Conservation (phyloP, 2,329 filamentous ascomycete genomes). For the Aulographum hederae region DNA sequence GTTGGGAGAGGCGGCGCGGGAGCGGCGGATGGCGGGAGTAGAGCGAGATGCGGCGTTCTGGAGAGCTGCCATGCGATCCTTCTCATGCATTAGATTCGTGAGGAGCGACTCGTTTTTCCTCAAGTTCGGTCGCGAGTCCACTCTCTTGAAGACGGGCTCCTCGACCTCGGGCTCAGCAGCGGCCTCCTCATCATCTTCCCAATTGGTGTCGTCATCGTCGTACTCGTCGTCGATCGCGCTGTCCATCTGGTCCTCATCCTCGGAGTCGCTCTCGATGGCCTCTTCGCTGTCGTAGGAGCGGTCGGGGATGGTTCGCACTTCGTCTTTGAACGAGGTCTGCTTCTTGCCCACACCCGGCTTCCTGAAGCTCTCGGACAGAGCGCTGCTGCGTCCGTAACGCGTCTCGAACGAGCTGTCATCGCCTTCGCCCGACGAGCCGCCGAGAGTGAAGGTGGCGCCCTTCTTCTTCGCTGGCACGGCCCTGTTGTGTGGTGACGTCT, state of each 20-base stretch:
- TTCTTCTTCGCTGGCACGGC: conserved; percentile 36
- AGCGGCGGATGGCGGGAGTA: conserved; percentile 34
- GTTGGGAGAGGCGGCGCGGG: conserved; percentile 49
- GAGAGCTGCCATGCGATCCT: conserved; percentile 44
- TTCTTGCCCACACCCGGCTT: conserved; percentile 42
- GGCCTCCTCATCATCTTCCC: conserved; percentile 49
- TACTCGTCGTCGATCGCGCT: conserved; percentile 69
- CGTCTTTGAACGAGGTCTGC: conserved; percentile 64
- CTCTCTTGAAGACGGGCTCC: conserved; percentile 72
- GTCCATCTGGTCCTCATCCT: conserved; percentile 55
- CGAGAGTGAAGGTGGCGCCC: conserved; percentile 54
- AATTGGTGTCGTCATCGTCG: conserved; percentile 27
- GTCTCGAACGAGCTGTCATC: conserved; percentile 60
- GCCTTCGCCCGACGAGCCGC: conserved; percentile 68
- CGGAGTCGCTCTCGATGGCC: conserved; percentile 32
- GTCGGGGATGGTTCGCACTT: conserved; percentile 51
- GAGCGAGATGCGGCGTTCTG: conserved; percentile 44
- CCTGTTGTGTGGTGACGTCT: conserved; percentile 17
- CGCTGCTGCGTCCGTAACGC: conserved; percentile 32
- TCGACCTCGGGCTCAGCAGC: conserved; percentile 71
- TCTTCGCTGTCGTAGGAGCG: conserved; percentile 39
- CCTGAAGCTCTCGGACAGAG: conserved; percentile 33
- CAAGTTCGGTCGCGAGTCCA: conserved; percentile 73
- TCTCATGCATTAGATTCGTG: conserved; percentile 73
- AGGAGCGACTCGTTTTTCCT: conserved; percentile 76